Base-by-base conservation (phyloP, 2,329 filamentous ascomycete genomes). In the Elsinoe batatas region DNA sequence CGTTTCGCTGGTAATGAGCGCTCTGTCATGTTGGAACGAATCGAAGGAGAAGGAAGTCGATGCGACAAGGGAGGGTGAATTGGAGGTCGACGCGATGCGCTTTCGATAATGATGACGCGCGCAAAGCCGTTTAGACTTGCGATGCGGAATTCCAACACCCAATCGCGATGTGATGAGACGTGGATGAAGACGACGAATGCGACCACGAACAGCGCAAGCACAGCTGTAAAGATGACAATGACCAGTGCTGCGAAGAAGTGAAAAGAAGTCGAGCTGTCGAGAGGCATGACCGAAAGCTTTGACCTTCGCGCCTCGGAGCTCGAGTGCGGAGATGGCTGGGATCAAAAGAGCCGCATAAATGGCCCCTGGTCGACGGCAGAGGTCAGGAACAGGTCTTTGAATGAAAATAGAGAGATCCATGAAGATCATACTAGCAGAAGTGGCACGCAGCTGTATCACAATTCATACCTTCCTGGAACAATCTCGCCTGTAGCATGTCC, bases 1-100 rank as follows among this genome's bases (percentile, higher is more conserved):
- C 78, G 76, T 71, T 75, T 75, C 63, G 73, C 71, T 33, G 85
- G 85, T 60, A 88, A 74, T 47, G 67, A 38, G 33, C 64, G 63
- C 54, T 59, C 58, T 33, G 55, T 57, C 61, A 64, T 64, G 20
- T 44, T 55, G 55, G 43, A 47, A 20, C 32, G 49, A 20, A 49
- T 12, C 26, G 38, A 35, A n/a, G 35, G 32, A 38, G 7, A 5
- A 30, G 38, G 5, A 38, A 26, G 35, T 12, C 12, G 36, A 46
- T 57, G 55, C 55, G 47, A 53, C 37, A 50, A 37, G 37, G 35
- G 13, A 15, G 55, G 32, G n/a, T n/a, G 46, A n/a, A 12, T 12
- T 13, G 13, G 35, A n/a, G 20, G 35, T 26, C 17, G 47, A 51
- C 47, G 47, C 35, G 47, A 37, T 51, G 47, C 47, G 47, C 47